These are phyloP conservation scores for Aciculosporium take DNA, from an alignment of 2,329 filamentous ascomycete species.

Conservation along the genomic window DNA sequence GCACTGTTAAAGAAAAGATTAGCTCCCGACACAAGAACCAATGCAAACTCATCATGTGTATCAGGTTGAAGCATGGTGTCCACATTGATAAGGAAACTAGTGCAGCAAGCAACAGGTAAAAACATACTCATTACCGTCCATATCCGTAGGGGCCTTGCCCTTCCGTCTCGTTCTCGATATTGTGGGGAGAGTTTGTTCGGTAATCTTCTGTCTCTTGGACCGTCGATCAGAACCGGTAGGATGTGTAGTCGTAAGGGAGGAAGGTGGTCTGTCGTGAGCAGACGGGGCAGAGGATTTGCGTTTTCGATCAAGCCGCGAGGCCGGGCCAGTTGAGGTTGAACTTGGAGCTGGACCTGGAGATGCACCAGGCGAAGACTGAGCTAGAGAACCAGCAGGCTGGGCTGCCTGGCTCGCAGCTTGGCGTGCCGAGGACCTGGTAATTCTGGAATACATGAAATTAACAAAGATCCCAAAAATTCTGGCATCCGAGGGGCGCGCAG, in stretches of 20 bases:
- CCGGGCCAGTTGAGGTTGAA: slow-evolving; percentile 16
- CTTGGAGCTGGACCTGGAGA: slow-evolving; percentile 4
- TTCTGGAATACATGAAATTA: slow-evolving; percentile 90
- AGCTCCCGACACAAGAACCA: neutral
- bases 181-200: slow-evolving; percentile 29
- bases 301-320: slow-evolving; percentile 47
- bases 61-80: neutral
- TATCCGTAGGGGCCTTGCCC: slow-evolving; percentile 46
- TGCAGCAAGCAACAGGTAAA: too few relatives aligned
- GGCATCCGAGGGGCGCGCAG: slow-evolving; percentile 13
- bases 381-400: slow-evolving; percentile 27
- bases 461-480: neutral
- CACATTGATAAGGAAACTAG: neutral
- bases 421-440: slow-evolving; percentile 88
- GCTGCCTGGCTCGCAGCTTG: slow-evolving; percentile 57
- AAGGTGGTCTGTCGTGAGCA: slow-evolving; percentile 29
- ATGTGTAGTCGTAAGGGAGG: slow-evolving; percentile 20
- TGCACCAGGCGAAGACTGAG: slow-evolving; percentile 20
- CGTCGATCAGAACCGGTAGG: slow-evolving; percentile 35
- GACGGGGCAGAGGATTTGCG: slow-evolving; percentile 47
- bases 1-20: slow-evolving; percentile 10
- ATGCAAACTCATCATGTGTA: neutral
- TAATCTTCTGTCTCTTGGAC: slow-evolving; percentile 57
- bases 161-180: slow-evolving; percentile 39
- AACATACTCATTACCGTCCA: slow-evolving; percentile 59